Evolutionary conservation across 2,329 filamentous ascomycete genomes (phyloP).

Genomic region (Hymenotorrendiella dingleyae): DNA sequence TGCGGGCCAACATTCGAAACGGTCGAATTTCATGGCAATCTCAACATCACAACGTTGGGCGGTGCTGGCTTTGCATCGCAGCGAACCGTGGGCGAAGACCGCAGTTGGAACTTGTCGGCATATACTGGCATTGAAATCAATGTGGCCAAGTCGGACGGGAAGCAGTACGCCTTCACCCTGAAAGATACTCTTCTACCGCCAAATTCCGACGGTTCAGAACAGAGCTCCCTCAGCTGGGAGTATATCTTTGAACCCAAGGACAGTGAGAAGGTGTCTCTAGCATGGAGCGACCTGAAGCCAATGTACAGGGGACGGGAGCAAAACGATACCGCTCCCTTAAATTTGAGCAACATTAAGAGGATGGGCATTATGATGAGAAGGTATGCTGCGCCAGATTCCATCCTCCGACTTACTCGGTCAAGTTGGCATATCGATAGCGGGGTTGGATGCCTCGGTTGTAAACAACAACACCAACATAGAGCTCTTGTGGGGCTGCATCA

Average conservation of each 20-base stretch:
- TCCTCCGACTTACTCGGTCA: not conserved
- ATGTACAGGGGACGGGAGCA: slow-evolving; percentile 68
- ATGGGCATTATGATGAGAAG: slow-evolving; percentile 78
- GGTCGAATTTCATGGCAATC: slow-evolving; percentile 57
- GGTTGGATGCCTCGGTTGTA: not conserved
- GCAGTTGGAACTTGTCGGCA: slow-evolving; percentile 55
- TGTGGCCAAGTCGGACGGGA: slow-evolving; percentile 50
- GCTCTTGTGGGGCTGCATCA: not conserved
- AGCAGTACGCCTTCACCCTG: slow-evolving; percentile 67
- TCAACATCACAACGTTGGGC: slow-evolving; percentile 70
- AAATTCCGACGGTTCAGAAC: slow-evolving; percentile 60
- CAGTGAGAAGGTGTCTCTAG: slow-evolving; percentile 44
- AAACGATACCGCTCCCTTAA: slow-evolving; percentile 52
- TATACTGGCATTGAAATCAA: slow-evolving; percentile 57
- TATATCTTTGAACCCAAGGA: slow-evolving; percentile 51
- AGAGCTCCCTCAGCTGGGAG: slow-evolving; percentile 69
- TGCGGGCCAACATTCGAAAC: slow-evolving; percentile 25
- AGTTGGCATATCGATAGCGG: not conserved
- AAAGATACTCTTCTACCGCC: slow-evolving; percentile 61
- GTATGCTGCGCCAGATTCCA: slow-evolving; percentile 37
- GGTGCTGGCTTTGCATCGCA: slow-evolving; percentile 81
- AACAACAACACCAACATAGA: not conserved
- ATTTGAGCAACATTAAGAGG: slow-evolving; percentile 55
- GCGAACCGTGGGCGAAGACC: slow-evolving; percentile 52
- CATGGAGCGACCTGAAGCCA: slow-evolving; percentile 60